A percentile compares a stretch with the other conserved stretches of the same genome.
Conservation (phyloP, 352 stramenopile species). For the Pythium sukuiense region DNA sequence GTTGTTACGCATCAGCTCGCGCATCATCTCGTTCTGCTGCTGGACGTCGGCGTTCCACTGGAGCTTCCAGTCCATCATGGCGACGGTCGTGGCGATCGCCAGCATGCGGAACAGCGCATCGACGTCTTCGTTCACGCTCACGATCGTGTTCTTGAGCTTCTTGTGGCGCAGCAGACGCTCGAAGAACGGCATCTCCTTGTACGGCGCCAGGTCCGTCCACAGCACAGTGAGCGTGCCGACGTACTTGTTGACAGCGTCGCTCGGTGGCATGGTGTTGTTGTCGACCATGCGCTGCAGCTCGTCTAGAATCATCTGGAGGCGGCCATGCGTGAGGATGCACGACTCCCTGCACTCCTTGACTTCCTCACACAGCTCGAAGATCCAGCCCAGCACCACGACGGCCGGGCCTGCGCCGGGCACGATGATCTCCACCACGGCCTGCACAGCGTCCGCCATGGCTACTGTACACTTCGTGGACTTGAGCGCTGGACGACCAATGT, state of each 20-base stretch:
- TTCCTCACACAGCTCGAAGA: background rate
- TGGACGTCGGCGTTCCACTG: background rate
- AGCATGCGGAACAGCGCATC: conserved; percentile 6
- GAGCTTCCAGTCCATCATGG: background rate
- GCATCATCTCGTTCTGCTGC: background rate
- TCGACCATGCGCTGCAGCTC: background rate
- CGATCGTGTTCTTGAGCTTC: background rate
- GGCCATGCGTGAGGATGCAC: background rate
- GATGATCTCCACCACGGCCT: background rate
- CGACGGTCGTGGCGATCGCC: background rate
- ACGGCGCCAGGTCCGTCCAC: background rate
- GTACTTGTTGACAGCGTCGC: background rate
- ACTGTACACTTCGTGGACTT: background rate
- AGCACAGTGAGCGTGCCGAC: background rate
- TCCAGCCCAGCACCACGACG: background rate
- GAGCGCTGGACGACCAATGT: background rate
- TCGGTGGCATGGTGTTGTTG: background rate
- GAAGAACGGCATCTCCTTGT: background rate
- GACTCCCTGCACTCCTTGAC: background rate
- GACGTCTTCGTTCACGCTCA: background rate
- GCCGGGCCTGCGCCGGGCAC: background rate
- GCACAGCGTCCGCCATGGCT: background rate
- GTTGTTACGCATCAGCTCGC: background rate
- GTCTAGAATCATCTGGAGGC: background rate
- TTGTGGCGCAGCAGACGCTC: conserved; percentile 9